These are phyloP conservation scores for Pistacia atlantica DNA, from an alignment of 345 rosid genomes.

Conservation along the genomic window DNA sequence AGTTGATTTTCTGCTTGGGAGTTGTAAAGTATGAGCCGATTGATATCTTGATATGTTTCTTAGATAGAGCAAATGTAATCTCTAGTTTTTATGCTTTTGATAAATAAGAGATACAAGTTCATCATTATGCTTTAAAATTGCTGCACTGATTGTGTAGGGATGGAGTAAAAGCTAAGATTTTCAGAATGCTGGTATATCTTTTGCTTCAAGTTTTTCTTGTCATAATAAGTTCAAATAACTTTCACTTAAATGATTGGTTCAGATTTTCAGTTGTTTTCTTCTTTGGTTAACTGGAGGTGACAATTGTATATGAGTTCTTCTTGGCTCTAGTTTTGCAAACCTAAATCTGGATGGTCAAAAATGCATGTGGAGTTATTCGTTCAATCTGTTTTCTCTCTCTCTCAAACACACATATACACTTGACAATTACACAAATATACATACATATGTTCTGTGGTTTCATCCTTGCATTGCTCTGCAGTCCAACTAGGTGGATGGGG, in stretches of 20 bases:
- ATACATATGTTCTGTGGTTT: neutral
- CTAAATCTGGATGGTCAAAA: neutral
- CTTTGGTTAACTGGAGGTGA: neutral
- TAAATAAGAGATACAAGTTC: neutral
- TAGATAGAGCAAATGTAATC: neutral
- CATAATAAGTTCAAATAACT: neutral
- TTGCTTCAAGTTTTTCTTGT: too few species aligned
- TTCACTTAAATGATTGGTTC: neutral
- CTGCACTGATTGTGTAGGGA: neutral
- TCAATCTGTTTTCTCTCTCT: neutral
- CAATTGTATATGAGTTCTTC: neutral
- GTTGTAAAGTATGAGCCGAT: conserved; percentile 16
- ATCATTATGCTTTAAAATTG: neutral
- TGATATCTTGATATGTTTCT: neutral
- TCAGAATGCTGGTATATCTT: neutral
- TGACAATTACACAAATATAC: too few species aligned
- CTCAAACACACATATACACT: neutral
- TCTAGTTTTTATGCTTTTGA: neutral
- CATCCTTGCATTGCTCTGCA: neutral
- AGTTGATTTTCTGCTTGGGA: conserved; percentile 21
- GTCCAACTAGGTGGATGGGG: neutral
- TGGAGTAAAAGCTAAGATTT: neutral
- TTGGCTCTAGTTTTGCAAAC: neutral
- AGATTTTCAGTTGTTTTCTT: neutral
- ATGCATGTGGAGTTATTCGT: conserved; percentile 3